Conservation (phyloP, 2,329 filamentous ascomycete genomes). For the Diplodia mutila region DNA sequence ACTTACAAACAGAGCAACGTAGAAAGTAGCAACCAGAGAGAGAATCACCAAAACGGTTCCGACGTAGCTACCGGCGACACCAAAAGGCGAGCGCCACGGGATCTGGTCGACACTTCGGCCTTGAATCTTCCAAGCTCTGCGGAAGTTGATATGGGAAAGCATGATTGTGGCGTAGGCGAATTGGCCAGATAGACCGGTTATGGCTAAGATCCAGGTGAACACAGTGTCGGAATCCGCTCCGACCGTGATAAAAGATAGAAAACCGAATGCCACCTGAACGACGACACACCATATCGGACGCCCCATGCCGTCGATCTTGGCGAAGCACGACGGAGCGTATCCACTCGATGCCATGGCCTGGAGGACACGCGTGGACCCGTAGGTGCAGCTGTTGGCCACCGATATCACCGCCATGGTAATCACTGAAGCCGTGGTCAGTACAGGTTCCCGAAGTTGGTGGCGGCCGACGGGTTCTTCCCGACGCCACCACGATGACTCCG, state of each 20-base stretch:
- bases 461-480: neutral
- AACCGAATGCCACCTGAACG: conserved; percentile 55
- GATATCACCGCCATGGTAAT: conserved; percentile 85
- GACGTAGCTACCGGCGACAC: conserved; percentile 75
- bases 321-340: conserved; percentile 57
- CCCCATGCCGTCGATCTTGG: conserved; percentile 61
- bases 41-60: conserved; percentile 48
- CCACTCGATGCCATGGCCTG: conserved; percentile 81
- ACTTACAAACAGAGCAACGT: neutral
- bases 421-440: conserved; percentile 50
- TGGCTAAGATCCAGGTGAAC: conserved; percentile 67
- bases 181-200: conserved; percentile 71
- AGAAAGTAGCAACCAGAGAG: neutral
- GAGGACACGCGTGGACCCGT: conserved; percentile 83
- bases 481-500: neutral
- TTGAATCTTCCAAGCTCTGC: conserved; percentile 60
- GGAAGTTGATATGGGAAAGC: conserved; percentile 66
- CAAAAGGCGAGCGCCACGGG: conserved; percentile 76
- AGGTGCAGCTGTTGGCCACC: conserved; percentile 86
- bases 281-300: conserved; percentile 59
- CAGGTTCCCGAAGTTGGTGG: neutral
- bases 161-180: conserved; percentile 74
- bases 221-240: conserved; percentile 49
- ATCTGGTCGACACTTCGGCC: conserved; percentile 70
- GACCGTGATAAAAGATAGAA: conserved; percentile 59